phyloP scores from a whole-genome alignment of 192 early-diverging fungal genomes.

The Gaertneriomyces semiglobifer region DNA sequence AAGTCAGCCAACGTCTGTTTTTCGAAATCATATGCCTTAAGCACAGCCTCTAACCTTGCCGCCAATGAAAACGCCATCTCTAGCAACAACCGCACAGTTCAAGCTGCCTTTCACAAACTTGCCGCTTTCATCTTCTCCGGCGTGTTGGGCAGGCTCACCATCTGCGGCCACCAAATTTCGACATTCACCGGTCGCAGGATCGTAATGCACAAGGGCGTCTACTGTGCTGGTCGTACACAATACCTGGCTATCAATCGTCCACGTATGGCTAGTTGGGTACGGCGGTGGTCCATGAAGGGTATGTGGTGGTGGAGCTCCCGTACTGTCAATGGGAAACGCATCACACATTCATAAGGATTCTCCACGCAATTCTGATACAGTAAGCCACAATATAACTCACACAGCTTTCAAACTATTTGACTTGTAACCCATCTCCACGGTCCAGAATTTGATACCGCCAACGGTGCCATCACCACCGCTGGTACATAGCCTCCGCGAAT shows the following conservation, averaged over 20 bases:
- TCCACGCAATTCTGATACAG: too few species aligned
- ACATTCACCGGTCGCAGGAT: constrained; percentile 29
- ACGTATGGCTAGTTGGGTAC: constrained; percentile 14
- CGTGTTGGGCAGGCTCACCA: background rate
- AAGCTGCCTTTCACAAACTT: constrained; percentile 28
- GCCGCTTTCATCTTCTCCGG: constrained; percentile 8
- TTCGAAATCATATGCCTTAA: background rate
- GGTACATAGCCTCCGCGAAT: constrained; percentile 43
- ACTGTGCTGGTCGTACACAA: constrained; percentile 19
- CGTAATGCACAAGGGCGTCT: constrained; percentile 34
- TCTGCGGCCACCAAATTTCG: constrained; percentile 24
- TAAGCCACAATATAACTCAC: constrained; percentile 26
- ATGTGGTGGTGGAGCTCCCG: too few species aligned
- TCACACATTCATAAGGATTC: too few species aligned
- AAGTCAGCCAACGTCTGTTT: background rate
- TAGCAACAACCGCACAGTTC: constrained; percentile 26
- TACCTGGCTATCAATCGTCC: constrained; percentile 27
- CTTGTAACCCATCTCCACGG: constrained; percentile 45
- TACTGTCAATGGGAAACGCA: too few species aligned
- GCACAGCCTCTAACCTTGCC: constrained; percentile 36
- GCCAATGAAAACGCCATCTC: constrained; percentile 33
- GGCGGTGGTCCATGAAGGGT: background rate
- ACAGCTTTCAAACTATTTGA: constrained; percentile 28
- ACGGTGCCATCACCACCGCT: constrained; percentile 21
- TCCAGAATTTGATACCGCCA: constrained; percentile 44